Conservation (phyloP, 2,329 filamentous ascomycete genomes). For the Phoma sp. region DNA sequence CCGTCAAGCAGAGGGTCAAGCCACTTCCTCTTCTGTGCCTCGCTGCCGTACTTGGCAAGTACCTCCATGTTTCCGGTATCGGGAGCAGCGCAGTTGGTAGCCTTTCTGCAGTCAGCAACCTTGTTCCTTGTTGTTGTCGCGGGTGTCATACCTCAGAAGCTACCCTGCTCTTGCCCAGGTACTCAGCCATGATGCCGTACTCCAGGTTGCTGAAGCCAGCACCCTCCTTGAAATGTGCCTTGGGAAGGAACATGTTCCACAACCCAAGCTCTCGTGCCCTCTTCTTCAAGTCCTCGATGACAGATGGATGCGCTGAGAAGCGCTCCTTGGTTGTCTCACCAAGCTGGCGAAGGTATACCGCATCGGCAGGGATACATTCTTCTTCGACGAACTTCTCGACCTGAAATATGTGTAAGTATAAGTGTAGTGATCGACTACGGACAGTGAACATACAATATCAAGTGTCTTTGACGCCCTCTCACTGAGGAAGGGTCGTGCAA, state of each 20-base stretch:
- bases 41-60: conserved; percentile 87
- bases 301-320: conserved; percentile 78
- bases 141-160: conserved; percentile 56
- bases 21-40: conserved; percentile 85
- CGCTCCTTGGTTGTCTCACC: conserved; percentile 73
- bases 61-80: conserved; percentile 98
- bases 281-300: conserved; percentile 89
- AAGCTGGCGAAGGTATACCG: conserved; percentile 80
- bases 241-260: conserved; percentile 98
- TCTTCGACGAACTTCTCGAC: conserved; percentile 97
- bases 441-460: conserved; percentile 65
- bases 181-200: conserved; percentile 97
- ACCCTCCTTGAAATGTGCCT: conserved; percentile 93
- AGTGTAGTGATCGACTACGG: too few relatives aligned
- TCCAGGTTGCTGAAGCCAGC: conserved; percentile 95
- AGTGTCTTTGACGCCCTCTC: conserved; percentile 84
- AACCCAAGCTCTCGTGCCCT: conserved; percentile 84
- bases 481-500: conserved; percentile 73
- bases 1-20: conserved; percentile 81
- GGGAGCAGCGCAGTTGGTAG: conserved; percentile 87
- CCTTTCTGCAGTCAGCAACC: conserved; percentile 48
- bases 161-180: conserved; percentile 82
- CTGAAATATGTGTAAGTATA: conserved; percentile 29
- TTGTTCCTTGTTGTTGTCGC: background rate
- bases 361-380: conserved; percentile 80